These are phyloP conservation scores for Cyberlindnera nakhonratchasimensis DNA, from an alignment of 805 yeast genomes.

Conservation along the genomic window DNA sequence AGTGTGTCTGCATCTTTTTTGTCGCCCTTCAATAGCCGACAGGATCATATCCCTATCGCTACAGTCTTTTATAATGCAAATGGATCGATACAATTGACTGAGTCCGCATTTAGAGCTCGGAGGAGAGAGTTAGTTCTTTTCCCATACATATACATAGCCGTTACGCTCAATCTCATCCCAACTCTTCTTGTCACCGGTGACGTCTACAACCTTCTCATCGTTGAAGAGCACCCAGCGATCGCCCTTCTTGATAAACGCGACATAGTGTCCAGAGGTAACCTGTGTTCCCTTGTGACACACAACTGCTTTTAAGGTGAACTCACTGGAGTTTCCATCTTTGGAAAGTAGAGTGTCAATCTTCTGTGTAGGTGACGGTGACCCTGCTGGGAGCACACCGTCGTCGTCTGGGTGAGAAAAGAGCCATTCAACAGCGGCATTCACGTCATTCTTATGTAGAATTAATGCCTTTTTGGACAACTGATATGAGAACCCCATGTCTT, in stretches of 20 bases:
- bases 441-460: slow-evolving; percentile 50
- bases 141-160: slow-evolving; percentile 45
- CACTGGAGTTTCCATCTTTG: slow-evolving; percentile 7
- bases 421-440: slow-evolving; percentile 88
- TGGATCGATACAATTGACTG: neutral
- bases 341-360: slow-evolving; percentile 8
- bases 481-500: slow-evolving; percentile 74
- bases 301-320: slow-evolving; percentile 55
- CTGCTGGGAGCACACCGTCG: slow-evolving; percentile 50
- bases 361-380: slow-evolving; percentile 10
- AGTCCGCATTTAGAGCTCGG: neutral
- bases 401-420: slow-evolving; percentile 79
- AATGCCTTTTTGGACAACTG: slow-evolving; percentile 74
- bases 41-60: no score
- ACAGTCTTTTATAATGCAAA: no score
- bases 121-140: slow-evolving; percentile 5
- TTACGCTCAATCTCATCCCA: slow-evolving; percentile 36
- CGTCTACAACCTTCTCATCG: slow-evolving; percentile 78
- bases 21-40: no score
- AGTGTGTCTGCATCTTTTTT: no score
- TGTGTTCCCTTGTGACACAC: slow-evolving; percentile 86
- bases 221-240: slow-evolving; percentile 71
- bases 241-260: slow-evolving; percentile 58
- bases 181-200: slow-evolving; percentile 36
- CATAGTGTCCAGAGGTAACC: slow-evolving; percentile 88